Conservation (phyloP, 2,329 filamentous ascomycete species). For the Pseudopyricularia javanii region DNA sequence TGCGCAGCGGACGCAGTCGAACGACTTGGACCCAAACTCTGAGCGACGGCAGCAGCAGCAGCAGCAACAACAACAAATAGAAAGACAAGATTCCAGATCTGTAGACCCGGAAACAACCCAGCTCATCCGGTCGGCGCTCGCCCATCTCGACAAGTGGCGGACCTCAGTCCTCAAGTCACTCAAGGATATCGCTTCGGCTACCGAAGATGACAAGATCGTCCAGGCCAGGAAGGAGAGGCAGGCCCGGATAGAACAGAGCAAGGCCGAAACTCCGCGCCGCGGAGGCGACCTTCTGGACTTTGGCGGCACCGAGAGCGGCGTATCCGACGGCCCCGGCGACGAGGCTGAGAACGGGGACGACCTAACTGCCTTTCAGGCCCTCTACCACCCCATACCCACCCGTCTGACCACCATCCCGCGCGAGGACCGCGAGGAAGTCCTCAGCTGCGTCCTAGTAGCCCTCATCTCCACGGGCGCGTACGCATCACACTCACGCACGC, state of each 20-base stretch:
- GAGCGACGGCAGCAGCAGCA: neutral
- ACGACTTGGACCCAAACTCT: conserved; percentile 6
- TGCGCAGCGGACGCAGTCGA: conserved; percentile 4
- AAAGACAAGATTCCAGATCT: conserved; percentile 4
- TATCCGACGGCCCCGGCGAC: conserved; percentile 7
- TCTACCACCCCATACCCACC: conserved; percentile 41
- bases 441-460: conserved; percentile 60
- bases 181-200: conserved; percentile 49
- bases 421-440: conserved; percentile 46
- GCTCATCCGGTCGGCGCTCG: conserved; percentile 40
- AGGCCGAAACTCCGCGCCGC: conserved; percentile 19
- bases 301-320: conserved; percentile 9
- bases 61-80: neutral
- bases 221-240: conserved; percentile 32
- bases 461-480: conserved; percentile 64
- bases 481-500: conserved; percentile 56
- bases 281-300: conserved; percentile 29
- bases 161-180: conserved; percentile 57
- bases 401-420: conserved; percentile 43
- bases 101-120: conserved; percentile 13
- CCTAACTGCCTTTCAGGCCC: conserved; percentile 30
- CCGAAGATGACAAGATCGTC: conserved; percentile 33
- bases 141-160: conserved; percentile 69
- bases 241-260: conserved; percentile 26
- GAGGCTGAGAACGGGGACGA: conserved; percentile 21